phyloP scores from a whole-genome alignment of 2,329 filamentous ascomycete genomes.

The Sclerotinia borealis region DNA sequence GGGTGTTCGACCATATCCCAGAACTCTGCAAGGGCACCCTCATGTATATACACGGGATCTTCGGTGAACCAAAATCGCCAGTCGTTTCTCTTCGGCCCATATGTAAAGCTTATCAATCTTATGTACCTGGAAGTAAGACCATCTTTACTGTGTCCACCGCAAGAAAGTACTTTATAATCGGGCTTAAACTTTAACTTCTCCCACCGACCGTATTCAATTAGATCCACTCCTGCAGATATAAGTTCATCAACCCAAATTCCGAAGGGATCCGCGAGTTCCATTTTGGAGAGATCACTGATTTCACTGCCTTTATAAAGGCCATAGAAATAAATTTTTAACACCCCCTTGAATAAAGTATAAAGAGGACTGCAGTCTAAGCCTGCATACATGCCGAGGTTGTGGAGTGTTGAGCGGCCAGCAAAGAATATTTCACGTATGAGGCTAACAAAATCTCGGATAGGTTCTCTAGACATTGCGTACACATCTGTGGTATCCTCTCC shows the following conservation, averaged over 20 bases:
- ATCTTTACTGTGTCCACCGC: too few relatives aligned
- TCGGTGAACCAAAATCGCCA: background rate
- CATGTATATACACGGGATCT: accelerated
- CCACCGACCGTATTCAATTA: background rate
- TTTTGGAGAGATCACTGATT: accelerated
- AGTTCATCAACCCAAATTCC: background rate
- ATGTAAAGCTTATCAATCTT: background rate
- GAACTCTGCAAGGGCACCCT: accelerated
- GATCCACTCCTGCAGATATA: background rate
- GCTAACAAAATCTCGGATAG: too few relatives aligned
- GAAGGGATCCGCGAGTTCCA: accelerated
- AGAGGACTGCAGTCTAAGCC: background rate
- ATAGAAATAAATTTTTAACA: accelerated
- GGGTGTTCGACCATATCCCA: background rate
- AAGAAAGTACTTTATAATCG: too few relatives aligned
- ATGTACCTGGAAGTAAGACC: too few relatives aligned
- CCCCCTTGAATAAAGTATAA: accelerated
- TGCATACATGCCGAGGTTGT: background rate
- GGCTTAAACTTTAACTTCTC: too few relatives aligned
- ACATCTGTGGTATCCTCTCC: too few relatives aligned
- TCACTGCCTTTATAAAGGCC: accelerated
- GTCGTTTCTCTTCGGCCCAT: background rate
- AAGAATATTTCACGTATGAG: background rate
- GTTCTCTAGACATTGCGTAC: too few relatives aligned
- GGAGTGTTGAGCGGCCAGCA: background rate